Evolutionary conservation across 768 basidiomycete genomes (phyloP).

Genomic region (Lentinula sp.): DNA sequence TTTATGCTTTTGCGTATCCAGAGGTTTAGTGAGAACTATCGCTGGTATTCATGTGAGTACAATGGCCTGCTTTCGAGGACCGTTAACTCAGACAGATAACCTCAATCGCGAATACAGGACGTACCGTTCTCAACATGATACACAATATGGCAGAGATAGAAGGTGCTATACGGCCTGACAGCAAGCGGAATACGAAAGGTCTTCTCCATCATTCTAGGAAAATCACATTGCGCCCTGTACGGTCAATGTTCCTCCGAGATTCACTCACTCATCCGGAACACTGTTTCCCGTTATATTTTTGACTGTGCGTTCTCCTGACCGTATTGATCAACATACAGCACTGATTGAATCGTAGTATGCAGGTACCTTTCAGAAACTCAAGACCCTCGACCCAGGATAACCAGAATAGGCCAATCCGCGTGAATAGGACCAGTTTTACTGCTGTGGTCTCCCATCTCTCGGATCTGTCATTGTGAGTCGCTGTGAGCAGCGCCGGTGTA

Average conservation of each 20-base stretch:
- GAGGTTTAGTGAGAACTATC: no score
- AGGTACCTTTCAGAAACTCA: neutral
- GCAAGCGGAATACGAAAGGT: no score
- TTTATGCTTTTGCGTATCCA: no score
- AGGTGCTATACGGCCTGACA: no score
- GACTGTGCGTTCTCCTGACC: neutral
- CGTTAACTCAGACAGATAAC: no score
- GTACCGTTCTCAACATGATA: no score
- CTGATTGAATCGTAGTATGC: neutral
- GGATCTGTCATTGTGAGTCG: neutral
- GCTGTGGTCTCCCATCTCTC: neutral
- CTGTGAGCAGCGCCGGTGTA: neutral
- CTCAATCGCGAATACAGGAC: no score
- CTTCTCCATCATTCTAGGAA: neutral
- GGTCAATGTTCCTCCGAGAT: neutral
- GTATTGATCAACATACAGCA: neutral
- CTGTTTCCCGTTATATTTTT: neutral
- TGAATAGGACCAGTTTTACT: neutral
- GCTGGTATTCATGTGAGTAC: no score
- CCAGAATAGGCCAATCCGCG: neutral
- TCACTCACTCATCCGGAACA: neutral
- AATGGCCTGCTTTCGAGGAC: no score
- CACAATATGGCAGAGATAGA: no score
- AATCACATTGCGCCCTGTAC: neutral
- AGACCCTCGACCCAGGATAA: neutral